These are phyloP conservation scores for Acacia confusa DNA, from an alignment of 306 rosid genomes.

Conservation along the genomic window DNA sequence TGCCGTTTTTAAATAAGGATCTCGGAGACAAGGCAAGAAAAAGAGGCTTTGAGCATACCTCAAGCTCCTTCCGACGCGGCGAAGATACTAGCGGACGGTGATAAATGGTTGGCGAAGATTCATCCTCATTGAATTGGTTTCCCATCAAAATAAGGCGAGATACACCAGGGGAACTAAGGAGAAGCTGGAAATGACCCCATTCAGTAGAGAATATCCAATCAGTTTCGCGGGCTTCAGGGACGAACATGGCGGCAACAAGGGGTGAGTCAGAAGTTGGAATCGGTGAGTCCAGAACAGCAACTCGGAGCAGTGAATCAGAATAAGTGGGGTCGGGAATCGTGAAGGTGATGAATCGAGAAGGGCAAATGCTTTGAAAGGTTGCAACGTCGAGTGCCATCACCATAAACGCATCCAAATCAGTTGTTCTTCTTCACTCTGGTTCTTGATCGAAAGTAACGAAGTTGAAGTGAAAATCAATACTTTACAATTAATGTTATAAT, in stretches of 20 bases:
- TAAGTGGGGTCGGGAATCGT: slow-evolving; percentile 58
- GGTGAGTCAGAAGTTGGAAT: slow-evolving; percentile 36
- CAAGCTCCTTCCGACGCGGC: slow-evolving; percentile 31
- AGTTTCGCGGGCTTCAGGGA: slow-evolving; percentile 69
- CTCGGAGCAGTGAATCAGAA: slow-evolving; percentile 54
- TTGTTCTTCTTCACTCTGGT: not conserved
- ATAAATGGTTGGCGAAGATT: slow-evolving; percentile 22
- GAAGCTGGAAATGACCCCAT: slow-evolving; percentile 76
- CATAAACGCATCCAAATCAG: slow-evolving; percentile 2
- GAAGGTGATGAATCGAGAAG: slow-evolving; percentile 65
- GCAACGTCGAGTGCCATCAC: slow-evolving; percentile 51
- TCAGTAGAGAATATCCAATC: slow-evolving; percentile 87
- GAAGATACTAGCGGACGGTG: slow-evolving; percentile 40
- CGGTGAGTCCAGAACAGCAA: slow-evolving; percentile 81
- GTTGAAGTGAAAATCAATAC: not conserved
- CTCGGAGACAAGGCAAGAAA: slow-evolving; percentile 74
- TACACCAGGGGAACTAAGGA: slow-evolving; percentile 45
- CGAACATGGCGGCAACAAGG: slow-evolving; percentile 63
- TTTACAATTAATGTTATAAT: not conserved
- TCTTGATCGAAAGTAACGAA: not conserved
- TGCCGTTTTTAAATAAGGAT: slow-evolving; percentile 47
- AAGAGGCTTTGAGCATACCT: slow-evolving; percentile 64
- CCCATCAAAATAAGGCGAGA: slow-evolving; percentile 73
- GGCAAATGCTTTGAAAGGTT: slow-evolving; percentile 50
- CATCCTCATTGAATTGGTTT: slow-evolving; percentile 28